phyloP scores from a whole-genome alignment of 2,329 filamentous ascomycete species.

The Stachybotrys echinatus region DNA sequence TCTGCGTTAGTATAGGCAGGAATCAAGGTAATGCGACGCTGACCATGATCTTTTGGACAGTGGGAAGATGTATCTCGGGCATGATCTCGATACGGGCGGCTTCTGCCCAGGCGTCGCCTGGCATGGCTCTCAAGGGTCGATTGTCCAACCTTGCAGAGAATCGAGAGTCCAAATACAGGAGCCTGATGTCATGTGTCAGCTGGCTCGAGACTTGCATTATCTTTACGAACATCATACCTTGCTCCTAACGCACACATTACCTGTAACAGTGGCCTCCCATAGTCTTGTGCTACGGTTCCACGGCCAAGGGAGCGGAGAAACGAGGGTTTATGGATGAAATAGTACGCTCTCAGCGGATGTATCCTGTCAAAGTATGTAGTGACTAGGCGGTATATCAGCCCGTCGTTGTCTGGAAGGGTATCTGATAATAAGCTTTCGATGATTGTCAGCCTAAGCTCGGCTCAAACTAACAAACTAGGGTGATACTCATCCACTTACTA shows the following conservation, averaged over 20 bases:
- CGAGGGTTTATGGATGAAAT: slow-evolving; percentile 16
- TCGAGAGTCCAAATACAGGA: not conserved
- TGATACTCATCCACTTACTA: too few species aligned
- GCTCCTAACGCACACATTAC: slow-evolving; percentile 17
- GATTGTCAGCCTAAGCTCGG: too few species aligned
- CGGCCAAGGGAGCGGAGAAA: slow-evolving; percentile 16
- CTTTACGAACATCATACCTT: slow-evolving; percentile 2
- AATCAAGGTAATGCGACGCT: not conserved
- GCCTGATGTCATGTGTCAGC: not conserved
- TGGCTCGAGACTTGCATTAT: not conserved
- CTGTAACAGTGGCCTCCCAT: slow-evolving; percentile 15
- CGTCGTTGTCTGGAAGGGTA: slow-evolving; percentile 10
- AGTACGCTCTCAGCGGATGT: slow-evolving; percentile 14
- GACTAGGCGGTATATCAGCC: slow-evolving; percentile 8
- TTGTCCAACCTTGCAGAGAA: not conserved
- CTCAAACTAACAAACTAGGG: too few species aligned
- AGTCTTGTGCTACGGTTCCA: slow-evolving; percentile 12
- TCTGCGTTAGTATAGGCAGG: not conserved
- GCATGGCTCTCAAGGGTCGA: too few species aligned
- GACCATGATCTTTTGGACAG: not conserved
- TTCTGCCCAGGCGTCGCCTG: not conserved
- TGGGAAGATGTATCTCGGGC: not conserved
- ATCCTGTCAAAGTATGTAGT: slow-evolving; percentile 12
- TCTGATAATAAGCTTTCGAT: too few species aligned
- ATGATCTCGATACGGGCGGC: not conserved